Conservation (phyloP, 345 rosid genomes). For the Noccaea caerulescens region DNA sequence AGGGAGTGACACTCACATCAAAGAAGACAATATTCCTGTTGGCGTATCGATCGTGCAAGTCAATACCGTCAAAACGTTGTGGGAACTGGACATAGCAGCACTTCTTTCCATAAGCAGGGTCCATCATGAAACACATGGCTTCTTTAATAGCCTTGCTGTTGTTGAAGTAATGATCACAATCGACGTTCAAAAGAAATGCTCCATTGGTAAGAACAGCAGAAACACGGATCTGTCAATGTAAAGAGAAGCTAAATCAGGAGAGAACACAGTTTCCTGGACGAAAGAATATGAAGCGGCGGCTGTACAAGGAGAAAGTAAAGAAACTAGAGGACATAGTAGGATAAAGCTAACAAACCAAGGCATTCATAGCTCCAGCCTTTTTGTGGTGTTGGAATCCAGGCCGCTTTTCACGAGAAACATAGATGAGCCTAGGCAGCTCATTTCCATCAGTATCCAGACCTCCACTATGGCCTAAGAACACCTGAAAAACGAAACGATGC, state of each 20-base stretch:
- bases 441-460: slow-evolving; percentile 99
- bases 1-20: slow-evolving; percentile 64
- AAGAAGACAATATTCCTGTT: slow-evolving; percentile 98
- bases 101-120: slow-evolving; percentile 82
- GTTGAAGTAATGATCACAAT: slow-evolving; percentile 99
- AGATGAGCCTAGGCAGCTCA: slow-evolving; percentile 97
- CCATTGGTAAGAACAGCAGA: slow-evolving; percentile 99
- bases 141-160: slow-evolving; percentile 98
- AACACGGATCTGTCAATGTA: slow-evolving; percentile 81
- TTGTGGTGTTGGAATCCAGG: slow-evolving; percentile 99
- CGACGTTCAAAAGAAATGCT: slow-evolving; percentile 95
- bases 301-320: slow-evolving; percentile 1
- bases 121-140: slow-evolving; percentile 99
- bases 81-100: slow-evolving; percentile 99
- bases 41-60: slow-evolving; percentile 99
- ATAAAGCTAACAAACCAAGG: slow-evolving; percentile 69
- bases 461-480: slow-evolving; percentile 97
- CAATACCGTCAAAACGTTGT: slow-evolving; percentile 99
- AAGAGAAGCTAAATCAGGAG: slow-evolving; percentile 38
- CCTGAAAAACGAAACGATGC: slow-evolving; percentile 49
- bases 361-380: slow-evolving; percentile 99
- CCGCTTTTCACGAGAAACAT: slow-evolving; percentile 99
- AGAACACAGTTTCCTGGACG: neutral
- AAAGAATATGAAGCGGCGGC: neutral
- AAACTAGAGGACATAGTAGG: slow-evolving; percentile 5